Evolutionary conservation across 2,329 filamentous ascomycete species (phyloP).

Genomic region (Colletotrichum kahawae): DNA sequence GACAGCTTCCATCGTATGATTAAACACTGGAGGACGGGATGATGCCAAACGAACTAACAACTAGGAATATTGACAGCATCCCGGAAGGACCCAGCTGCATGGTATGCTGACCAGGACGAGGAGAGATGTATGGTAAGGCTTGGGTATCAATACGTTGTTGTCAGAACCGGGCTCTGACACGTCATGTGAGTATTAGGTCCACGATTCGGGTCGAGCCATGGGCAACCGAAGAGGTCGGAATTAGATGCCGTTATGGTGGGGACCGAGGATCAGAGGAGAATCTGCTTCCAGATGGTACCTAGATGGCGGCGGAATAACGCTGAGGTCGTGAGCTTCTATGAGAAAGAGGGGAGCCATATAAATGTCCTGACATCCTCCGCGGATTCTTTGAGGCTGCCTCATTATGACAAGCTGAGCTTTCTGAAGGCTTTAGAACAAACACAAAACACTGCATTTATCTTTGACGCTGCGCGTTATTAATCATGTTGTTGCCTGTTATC

Average conservation of each 20-base stretch:
- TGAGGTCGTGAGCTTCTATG: neutral
- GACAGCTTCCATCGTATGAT: neutral
- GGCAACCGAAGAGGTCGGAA: neutral
- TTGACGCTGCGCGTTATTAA: neutral
- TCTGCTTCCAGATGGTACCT: neutral
- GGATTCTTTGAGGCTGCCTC: neutral
- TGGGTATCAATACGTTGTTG: neutral
- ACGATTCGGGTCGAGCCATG: neutral
- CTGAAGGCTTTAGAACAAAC: neutral
- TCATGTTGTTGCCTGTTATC: neutral
- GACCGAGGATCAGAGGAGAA: neutral
- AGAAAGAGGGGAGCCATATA: neutral
- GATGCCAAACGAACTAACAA: neutral
- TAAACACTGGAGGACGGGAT: neutral
- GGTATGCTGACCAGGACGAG: neutral
- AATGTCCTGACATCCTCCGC: neutral
- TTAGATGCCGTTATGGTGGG: neutral
- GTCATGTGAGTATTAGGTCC: neutral
- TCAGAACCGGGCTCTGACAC: neutral
- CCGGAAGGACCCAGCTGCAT: neutral
- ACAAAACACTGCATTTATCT: neutral
- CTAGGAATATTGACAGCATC: neutral
- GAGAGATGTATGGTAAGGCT: neutral
- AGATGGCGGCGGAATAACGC: neutral
- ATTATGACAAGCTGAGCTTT: neutral